Evolutionary conservation across 129 eudicot genomes (phyloP).

Genomic region (Pittosporum tobira): DNA sequence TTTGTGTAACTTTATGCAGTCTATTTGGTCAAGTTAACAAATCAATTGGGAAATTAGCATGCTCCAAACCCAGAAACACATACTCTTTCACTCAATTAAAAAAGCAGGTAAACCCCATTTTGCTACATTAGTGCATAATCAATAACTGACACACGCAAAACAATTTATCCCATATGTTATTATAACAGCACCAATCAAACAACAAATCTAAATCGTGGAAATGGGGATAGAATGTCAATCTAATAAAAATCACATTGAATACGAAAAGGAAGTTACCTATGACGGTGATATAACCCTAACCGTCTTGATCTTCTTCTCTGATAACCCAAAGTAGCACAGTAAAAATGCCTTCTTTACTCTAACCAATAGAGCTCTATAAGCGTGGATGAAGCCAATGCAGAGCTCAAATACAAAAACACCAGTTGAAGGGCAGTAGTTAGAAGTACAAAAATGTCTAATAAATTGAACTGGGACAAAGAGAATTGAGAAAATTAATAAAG

Average conservation of each 20-base stretch:
- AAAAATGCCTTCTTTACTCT: constrained; percentile 12
- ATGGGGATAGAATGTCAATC: constrained; percentile 3
- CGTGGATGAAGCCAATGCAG: constrained; percentile 33
- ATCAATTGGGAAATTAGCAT: background rate
- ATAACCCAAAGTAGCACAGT: constrained; percentile 24
- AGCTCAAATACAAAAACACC: constrained; percentile 8
- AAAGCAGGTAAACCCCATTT: background rate
- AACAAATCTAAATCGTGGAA: background rate
- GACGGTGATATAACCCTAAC: constrained; percentile 20
- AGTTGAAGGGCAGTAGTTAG: constrained; percentile 23
- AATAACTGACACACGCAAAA: background rate
- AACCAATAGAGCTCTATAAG: constrained; percentile 14
- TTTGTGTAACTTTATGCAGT: no score
- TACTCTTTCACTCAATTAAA: background rate
- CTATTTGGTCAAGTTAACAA: background rate
- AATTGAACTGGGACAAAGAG: constrained; percentile 24
- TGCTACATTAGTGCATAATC: background rate
- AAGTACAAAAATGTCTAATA: constrained; percentile 27
- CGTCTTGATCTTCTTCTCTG: constrained; percentile 28
- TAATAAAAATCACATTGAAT: background rate
- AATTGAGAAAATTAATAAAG: constrained; percentile 6
- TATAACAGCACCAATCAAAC: background rate
- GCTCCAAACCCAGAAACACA: background rate
- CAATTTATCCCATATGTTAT: background rate
- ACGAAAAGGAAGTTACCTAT: constrained; percentile 20